A percentile compares a stretch with the other conserved stretches of the same genome.
Conservation (phyloP, 371 early-diverging fungal genomes). For the Homolaphlyctis polyrhiza region DNA sequence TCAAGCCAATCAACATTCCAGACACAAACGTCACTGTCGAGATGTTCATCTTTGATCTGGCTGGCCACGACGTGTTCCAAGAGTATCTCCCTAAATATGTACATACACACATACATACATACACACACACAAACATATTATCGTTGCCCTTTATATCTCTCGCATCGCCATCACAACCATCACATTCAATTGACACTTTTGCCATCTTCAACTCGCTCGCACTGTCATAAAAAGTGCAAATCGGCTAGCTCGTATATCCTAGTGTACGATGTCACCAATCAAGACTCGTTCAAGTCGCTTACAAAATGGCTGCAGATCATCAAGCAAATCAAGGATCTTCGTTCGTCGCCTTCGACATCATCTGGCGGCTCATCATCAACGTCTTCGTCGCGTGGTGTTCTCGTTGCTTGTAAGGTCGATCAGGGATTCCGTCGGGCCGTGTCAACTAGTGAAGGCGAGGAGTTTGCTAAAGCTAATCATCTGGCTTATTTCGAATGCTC, state of each 20-base stretch:
- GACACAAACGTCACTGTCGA: constrained; percentile 38
- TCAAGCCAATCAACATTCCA: constrained; percentile 43
- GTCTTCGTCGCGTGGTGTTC: constrained; percentile 13
- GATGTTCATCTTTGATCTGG: constrained; percentile 36
- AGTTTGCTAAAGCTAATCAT: constrained; percentile 28
- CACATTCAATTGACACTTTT: not conserved
- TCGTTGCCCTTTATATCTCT: not conserved
- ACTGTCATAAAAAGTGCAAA: constrained; percentile 18
- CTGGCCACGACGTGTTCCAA: constrained; percentile 35
- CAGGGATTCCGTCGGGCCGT: constrained; percentile 26
- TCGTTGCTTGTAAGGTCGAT: constrained; percentile 38
- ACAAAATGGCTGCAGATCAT: constrained; percentile 28
- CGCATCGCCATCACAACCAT: no score
- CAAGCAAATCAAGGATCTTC: constrained; percentile 18
- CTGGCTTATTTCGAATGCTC: constrained; percentile 39
- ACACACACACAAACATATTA: not conserved
- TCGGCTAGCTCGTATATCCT: constrained; percentile 27
- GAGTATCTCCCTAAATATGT: constrained; percentile 36
- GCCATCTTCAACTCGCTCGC: not conserved
- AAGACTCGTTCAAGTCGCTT: constrained; percentile 32
- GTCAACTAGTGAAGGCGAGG: constrained; percentile 31
- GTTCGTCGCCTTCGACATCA: not conserved
- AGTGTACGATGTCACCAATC: constrained; percentile 37
- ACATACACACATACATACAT: no score
- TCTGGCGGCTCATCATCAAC: not conserved